These are phyloP conservation scores for Diversispora eburnea DNA, from an alignment of 192 early-diverging fungal species.

Conservation along the genomic window DNA sequence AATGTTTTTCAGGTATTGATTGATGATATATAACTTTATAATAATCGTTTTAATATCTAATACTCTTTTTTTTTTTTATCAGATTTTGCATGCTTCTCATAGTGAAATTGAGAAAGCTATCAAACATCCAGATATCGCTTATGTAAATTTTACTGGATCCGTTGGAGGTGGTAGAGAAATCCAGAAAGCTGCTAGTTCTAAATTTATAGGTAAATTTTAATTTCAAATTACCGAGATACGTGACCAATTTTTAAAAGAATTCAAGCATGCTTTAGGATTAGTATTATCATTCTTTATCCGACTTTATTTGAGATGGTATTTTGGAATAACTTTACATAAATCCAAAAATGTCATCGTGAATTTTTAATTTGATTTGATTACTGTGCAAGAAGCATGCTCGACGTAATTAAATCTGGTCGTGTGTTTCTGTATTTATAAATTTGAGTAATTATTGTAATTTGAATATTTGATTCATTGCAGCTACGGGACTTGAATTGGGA, in stretches of 20 bases:
- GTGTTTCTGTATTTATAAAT: too few relatives aligned
- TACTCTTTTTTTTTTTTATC: slow-evolving; percentile 34
- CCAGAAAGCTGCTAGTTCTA: slow-evolving; percentile 47
- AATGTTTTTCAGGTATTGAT: slow-evolving; percentile 57
- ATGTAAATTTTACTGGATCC: slow-evolving; percentile 78
- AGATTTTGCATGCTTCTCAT: slow-evolving; percentile 45
- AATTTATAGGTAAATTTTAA: slow-evolving; percentile 53
- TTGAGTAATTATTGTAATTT: neutral
- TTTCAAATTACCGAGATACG: too few relatives aligned
- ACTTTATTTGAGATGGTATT: too few relatives aligned
- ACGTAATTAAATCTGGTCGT: too few relatives aligned
- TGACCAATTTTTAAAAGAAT: too few relatives aligned
- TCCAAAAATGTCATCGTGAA: too few relatives aligned
- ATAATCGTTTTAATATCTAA: neutral
- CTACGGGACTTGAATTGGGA: slow-evolving; percentile 73
- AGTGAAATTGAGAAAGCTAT: slow-evolving; percentile 52
- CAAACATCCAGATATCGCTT: slow-evolving; percentile 54
- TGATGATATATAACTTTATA: neutral
- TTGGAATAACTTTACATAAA: too few relatives aligned
- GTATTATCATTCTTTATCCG: too few relatives aligned
- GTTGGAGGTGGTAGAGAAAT: slow-evolving; percentile 68
- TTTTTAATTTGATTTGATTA: too few relatives aligned
- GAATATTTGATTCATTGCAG: slow-evolving; percentile 31
- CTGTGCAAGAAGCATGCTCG: too few relatives aligned
- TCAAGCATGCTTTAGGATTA: too few relatives aligned